Evolutionary conservation across 495 filamentous ascomycete genomes (phyloP), one percentile per base, ranked within the genome.

Genomic region (Penicillium argentinense): DNA sequence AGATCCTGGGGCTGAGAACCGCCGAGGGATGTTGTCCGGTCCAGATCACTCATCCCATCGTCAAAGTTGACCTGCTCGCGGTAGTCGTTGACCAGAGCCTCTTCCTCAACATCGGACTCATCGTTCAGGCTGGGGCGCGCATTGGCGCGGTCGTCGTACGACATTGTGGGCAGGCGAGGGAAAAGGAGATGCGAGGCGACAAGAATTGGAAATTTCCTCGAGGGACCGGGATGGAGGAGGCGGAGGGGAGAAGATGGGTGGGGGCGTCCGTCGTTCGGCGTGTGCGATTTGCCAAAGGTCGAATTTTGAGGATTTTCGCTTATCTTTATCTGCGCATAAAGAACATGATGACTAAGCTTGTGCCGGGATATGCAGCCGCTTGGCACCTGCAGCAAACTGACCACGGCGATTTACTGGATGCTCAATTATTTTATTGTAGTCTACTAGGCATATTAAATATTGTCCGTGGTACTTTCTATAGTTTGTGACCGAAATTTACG

Each of bases 91-190:
- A 88, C 91, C 48, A 96, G 79, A 53, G 88, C 86, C 72, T 96
- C 91, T 80, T 96, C 91, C 72, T 96, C 91, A 46, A 87, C 85
- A 68, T 96, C 91, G 56, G 88, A 92, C 59, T 91, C 88, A 70
- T 92, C 85, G 47, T 84, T 84, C 56, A 86, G 57, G 57, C 66
- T 68, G 46, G 72, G 72, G 64, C 63, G 72, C 67, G 68, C 68
- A 61, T 75, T 73, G 56, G 62, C 64, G 70, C 70, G 72, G 63
- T 75, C 72, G 44, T 75, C 72, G 69, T 75, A 75, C 37, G 72
- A 75, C 72, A 75, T 75, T 46, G 60, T 67, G 53, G 50, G 44
- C 42, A 44, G 42, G 45, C 46, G 47, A 51, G 51, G 53, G 47
- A 51, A 39, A 42, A 28, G 42, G 45, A 49, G 17, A 42, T 42